Base-by-base conservation (phyloP, 352 stramenopile species). In the Globisporangium recalcitrans region DNA sequence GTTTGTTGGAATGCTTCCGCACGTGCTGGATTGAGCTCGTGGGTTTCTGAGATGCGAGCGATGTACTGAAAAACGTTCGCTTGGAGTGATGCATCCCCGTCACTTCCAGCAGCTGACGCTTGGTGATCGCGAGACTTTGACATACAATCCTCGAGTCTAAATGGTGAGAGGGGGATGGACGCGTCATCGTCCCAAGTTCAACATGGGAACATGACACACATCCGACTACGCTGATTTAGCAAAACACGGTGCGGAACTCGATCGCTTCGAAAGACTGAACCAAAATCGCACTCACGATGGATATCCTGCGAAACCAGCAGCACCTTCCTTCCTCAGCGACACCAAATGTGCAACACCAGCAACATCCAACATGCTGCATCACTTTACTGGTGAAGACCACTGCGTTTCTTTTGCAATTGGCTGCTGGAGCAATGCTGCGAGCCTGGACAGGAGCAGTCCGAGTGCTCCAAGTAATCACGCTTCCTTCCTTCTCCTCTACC, bases 131-230 rank as follows among this genome's bases (percentile, higher is more conserved):
- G 29, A 58, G 32, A 47, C 8, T 16, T 11, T 7, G 5, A 1
- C 56, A 54, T 62, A 62, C 56, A 62, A 62, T 54, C 3, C 8
- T 0, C 56, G 46, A 62, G 56, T 54, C 0, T 6, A 32, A 27
- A 22, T 6, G 11, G 42, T 52, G 29, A 32, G 24, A 53, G n/a
- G 11, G 42, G 24, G 52, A 60, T 65, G 55, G 8, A 16, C 55
- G 27, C 27, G 27, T 42, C 49, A 26, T 40, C 49, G 27, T 11
- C 58, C 46, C 31, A 63, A 63, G 58, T 63, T 63, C 58, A 63
- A 63, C 58, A 22, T 31, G 8, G 31, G 24, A 56, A 16, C 44
- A 58, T 63, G 58, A 63, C 58, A 58, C 58, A 58, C 44, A 36
- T 44, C n/a, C 58, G 22, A 51, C 38, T 36, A 51, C 0, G 38